A percentile compares a stretch with the other conserved stretches of the same genome.
Conservation (phyloP, 805 yeast genomes). For the Yamadazyma kitorensis region DNA sequence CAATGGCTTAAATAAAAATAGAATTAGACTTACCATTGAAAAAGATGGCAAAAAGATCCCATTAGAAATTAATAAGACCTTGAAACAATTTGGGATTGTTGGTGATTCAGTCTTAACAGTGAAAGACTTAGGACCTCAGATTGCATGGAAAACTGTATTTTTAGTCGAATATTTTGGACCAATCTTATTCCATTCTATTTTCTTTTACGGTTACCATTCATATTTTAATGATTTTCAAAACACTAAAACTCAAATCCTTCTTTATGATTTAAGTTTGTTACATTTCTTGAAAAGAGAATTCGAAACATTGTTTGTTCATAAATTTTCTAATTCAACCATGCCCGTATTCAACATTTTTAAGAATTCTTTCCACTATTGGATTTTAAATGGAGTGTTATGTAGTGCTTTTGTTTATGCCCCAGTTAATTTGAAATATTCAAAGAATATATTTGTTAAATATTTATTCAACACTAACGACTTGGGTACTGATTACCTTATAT, state of each 20-base stretch:
- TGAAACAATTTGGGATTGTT: constrained; percentile 45
- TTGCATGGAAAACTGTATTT: constrained; percentile 90
- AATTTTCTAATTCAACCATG: constrained; percentile 88
- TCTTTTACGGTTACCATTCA: constrained; percentile 44
- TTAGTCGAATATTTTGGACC: constrained; percentile 90
- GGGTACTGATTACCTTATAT: constrained; percentile 27
- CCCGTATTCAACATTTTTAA: constrained; percentile 84
- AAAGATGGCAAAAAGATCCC: constrained; percentile 37
- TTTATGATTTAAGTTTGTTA: constrained; percentile 55
- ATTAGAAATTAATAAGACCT: constrained; percentile 42
- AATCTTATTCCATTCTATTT: constrained; percentile 68
- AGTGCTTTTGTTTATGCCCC: constrained; percentile 48
- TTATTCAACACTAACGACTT: constrained; percentile 47
- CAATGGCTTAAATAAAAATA: constrained; percentile 33
- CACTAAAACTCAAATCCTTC: constrained; percentile 50
- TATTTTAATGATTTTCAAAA: constrained; percentile 30
- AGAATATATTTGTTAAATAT: constrained; percentile 20
- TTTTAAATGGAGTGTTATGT: constrained; percentile 68
- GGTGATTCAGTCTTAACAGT: constrained; percentile 47
- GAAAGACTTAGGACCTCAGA: constrained; percentile 91
- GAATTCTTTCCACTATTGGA: constrained; percentile 90
- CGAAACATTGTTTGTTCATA: constrained; percentile 83
- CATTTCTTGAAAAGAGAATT: constrained; percentile 88
- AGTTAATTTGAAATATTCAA: constrained; percentile 6
- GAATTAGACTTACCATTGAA: constrained; percentile 24